Conservation (phyloP, 805 yeast species). For the Suhomyces xylopsoci region DNA sequence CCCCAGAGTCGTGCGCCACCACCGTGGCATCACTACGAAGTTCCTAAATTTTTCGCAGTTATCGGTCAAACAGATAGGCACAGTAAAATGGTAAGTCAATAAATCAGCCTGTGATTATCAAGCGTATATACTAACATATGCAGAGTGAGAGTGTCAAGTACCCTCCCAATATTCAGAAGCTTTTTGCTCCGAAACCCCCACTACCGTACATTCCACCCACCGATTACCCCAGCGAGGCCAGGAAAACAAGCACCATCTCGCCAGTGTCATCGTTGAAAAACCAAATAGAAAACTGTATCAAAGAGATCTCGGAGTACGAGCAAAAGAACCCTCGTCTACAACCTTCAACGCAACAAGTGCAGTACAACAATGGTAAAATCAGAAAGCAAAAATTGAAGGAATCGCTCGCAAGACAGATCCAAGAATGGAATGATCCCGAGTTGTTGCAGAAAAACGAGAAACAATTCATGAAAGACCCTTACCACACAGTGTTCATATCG, state of each 20-base stretch:
- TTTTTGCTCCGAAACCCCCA: constrained; percentile 59
- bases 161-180: constrained; percentile 44
- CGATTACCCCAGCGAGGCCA: constrained; percentile 47
- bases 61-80: background rate
- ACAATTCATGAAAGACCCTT: constrained; percentile 55
- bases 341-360: constrained; percentile 1
- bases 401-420: constrained; percentile 22
- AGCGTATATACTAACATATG: background rate
- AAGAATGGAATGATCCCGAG: constrained; percentile 33
- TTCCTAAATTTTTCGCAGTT: background rate
- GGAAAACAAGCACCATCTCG: constrained; percentile 47
- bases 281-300: constrained; percentile 24
- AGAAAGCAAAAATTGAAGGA: constrained; percentile 8
- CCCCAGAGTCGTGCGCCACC: constrained; percentile 1
- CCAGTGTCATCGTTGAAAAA: constrained; percentile 41
- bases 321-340: background rate
- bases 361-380: constrained; percentile 1
- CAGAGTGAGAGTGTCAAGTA: constrained; percentile 17
- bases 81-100: background rate
- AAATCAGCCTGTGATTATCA: background rate
- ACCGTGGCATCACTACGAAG: background rate
- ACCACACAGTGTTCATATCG: constrained; percentile 72
- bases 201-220: constrained; percentile 45
- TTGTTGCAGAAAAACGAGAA: constrained; percentile 28
- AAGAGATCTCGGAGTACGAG: constrained; percentile 14